Conservation (phyloP, 208 protist species). For the Trypanosoma brucei region DNA sequence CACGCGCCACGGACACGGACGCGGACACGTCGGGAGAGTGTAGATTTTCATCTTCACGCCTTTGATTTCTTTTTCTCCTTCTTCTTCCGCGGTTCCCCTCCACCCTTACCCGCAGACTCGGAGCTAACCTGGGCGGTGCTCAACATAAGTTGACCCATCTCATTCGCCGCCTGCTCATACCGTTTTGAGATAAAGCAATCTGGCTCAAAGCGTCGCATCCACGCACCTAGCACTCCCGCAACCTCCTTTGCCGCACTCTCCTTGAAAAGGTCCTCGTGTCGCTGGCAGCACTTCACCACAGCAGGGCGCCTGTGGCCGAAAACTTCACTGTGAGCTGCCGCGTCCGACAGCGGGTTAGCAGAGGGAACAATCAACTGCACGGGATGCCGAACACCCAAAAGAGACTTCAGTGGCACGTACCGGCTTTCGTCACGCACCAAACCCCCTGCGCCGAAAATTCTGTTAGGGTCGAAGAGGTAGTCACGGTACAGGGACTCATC, state of each 20-base stretch:
- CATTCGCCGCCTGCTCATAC: constrained; percentile 76
- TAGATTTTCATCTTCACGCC: background rate
- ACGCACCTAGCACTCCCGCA: constrained; percentile 46
- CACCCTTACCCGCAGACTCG: constrained; percentile 11
- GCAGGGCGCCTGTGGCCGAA: constrained; percentile 59
- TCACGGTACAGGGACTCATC: constrained; percentile 54
- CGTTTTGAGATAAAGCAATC: constrained; percentile 60
- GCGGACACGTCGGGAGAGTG: too few relatives aligned
- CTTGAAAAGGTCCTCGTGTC: constrained; percentile 51
- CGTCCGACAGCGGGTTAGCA: constrained; percentile 39
- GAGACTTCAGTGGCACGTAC: constrained; percentile 55
- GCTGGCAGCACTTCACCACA: constrained; percentile 52
- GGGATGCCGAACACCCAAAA: constrained; percentile 64
- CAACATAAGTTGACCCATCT: constrained; percentile 68
- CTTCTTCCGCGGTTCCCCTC: constrained; percentile 39
- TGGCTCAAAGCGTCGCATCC: constrained; percentile 81
- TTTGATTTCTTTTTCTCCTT: constrained; percentile 63
- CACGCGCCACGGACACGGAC: too few relatives aligned
- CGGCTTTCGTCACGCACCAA: constrained; percentile 53
- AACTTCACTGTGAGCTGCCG: constrained; percentile 67
- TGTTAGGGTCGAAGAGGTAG: constrained; percentile 37
- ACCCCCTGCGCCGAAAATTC: constrained; percentile 32
- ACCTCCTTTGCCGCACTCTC: constrained; percentile 51
- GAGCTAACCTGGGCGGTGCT: constrained; percentile 15
- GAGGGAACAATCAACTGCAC: constrained; percentile 73